A percentile compares a stretch with the other conserved stretches of the same genome.
Conservation (phyloP, 2,329 filamentous ascomycete genomes). For the Penicillium sclerotiorum region DNA sequence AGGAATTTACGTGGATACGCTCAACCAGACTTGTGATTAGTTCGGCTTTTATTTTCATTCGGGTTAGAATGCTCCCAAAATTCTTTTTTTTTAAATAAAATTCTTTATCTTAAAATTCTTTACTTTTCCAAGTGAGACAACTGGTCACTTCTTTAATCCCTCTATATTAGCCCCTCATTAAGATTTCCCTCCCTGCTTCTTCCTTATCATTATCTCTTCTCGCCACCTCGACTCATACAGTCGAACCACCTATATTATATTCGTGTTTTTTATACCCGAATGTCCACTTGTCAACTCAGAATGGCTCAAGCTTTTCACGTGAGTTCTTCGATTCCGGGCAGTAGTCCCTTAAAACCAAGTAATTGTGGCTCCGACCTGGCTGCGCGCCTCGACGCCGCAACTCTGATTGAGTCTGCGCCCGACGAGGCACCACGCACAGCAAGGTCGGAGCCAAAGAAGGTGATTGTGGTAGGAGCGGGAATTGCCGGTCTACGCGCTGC, state of each 20-base stretch:
- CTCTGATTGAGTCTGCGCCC: conserved; percentile 19
- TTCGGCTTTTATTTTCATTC: too few species aligned
- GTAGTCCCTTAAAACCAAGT: conserved; percentile 27
- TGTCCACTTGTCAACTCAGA: conserved; percentile 35
- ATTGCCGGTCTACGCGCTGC: conserved; percentile 40
- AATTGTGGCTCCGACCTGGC: conserved; percentile 28
- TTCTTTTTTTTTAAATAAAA: too few species aligned
- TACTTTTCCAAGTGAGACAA: too few species aligned
- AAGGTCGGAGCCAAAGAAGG: conserved; percentile 25
- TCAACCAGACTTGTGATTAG: too few species aligned
- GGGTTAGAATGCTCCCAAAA: too few species aligned
- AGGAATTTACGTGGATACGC: too few species aligned
- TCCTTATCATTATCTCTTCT: not conserved
- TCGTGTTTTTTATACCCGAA: conserved; percentile 10
- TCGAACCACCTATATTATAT: not conserved
- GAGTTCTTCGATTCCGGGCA: conserved; percentile 14
- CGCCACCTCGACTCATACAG: not conserved
- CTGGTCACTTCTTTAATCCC: not conserved
- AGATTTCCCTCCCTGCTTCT: too few species aligned
- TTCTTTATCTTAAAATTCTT: too few species aligned
- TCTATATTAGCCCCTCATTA: not conserved
- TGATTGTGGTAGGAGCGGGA: conserved; percentile 40
- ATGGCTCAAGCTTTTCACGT: conserved; percentile 33
- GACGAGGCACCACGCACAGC: conserved; percentile 25
- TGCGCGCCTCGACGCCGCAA: conserved; percentile 20